Base-by-base conservation (phyloP, 1,284 basidiomycete genomes). In the Moniliophthora roreri region DNA sequence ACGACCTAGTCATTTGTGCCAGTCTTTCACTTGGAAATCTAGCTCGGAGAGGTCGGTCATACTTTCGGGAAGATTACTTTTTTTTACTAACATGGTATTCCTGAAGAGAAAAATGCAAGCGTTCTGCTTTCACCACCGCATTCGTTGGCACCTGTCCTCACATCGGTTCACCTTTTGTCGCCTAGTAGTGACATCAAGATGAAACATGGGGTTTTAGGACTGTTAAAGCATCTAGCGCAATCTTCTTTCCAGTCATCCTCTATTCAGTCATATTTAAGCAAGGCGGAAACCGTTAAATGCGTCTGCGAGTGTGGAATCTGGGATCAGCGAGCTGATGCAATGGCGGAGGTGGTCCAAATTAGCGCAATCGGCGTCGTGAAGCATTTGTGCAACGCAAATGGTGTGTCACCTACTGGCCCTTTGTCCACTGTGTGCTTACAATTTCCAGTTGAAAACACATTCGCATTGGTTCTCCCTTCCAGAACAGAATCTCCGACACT, bases 301-400 rank as follows among this genome's bases (percentile, higher is more conserved):
- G 76, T 95, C 18, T 72, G 81, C 7, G 68, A 71, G n/a, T 87
- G 88, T 56, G 82, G 84, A 1, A 74, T 93, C 8, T 94, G 89
- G 84, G 78, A 79, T 24, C 79, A 84, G 48, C 79, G 81, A 55
- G 72, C 80, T 6, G 92, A 95, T 66, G 75, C 73, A 48, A 83
- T 93, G 73, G 83, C 89, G 10, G 89, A 91, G 52, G 81, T 91
- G 10, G 84, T 98, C 0, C 96, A 98, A 69, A 79, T 94, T 23
- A 87, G 86, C 45, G 91, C 92, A 0, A 89, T 98, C 40, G 93
- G 92, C 0, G 78, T 95, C 15, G 80, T 91, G 26, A 98, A 98
- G 71, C 91, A 97, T 64, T 77, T 98, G 52, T 93, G 90, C 66
- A 84, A 82, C 55, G 80, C 80, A 35, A 86, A 83, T 63, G 74